These are phyloP conservation scores for Nannochloropsis gaditana DNA, from an alignment of 108 stramenopile species.

Conservation along the genomic window DNA sequence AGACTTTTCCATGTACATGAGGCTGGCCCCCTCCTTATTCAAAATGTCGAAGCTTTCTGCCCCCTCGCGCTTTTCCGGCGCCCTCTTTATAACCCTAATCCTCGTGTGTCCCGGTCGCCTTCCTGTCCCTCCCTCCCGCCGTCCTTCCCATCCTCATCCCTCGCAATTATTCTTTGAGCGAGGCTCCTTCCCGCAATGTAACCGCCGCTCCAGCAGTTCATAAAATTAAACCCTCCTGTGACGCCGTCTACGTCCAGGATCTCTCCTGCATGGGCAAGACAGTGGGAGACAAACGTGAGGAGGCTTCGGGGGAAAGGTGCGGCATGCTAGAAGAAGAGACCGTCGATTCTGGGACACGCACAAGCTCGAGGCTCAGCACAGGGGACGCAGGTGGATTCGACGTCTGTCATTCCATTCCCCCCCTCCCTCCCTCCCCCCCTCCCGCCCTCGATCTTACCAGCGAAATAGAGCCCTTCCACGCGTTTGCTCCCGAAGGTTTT, in stretches of 20 bases:
- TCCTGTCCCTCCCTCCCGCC: too few species aligned
- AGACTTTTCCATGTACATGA: too few species aligned
- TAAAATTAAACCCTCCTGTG: constrained; percentile 80
- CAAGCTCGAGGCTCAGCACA: too few species aligned
- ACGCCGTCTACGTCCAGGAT: constrained; percentile 79
- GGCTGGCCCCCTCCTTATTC: too few species aligned
- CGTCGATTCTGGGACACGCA: neutral
- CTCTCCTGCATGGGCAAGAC: constrained; percentile 54
- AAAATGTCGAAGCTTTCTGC: too few species aligned
- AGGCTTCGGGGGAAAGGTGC: neutral
- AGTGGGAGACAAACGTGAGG: neutral
- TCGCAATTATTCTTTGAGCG: neutral
- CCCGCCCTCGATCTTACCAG: constrained; percentile 20
- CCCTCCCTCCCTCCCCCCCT: neutral
- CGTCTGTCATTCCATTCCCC: neutral
- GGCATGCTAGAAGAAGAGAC: neutral
- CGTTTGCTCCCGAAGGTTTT: constrained; percentile 68
- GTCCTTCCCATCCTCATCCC: neutral
- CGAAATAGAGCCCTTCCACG: constrained; percentile 65
- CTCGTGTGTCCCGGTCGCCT: too few species aligned
- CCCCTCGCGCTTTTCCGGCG: too few species aligned
- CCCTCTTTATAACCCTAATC: too few species aligned
- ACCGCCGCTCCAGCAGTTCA: constrained; percentile 79
- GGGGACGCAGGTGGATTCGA: neutral
- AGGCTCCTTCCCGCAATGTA: constrained; percentile 62